Evolutionary conservation across 352 stramenopile genomes (phyloP).

Genomic region (Pythium volutum): DNA sequence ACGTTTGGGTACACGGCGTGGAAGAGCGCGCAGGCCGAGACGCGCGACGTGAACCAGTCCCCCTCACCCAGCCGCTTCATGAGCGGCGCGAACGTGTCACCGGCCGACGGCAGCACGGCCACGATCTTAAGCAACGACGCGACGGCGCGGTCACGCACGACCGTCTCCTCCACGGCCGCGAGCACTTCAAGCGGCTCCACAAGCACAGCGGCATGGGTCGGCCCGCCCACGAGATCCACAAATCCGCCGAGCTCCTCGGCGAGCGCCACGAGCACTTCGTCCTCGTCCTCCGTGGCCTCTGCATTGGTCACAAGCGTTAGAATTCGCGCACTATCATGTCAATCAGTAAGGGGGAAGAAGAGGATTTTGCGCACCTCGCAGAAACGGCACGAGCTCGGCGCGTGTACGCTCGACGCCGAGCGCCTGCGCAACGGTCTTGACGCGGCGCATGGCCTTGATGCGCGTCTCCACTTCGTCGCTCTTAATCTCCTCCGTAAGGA

Average conservation of each 20-base stretch:
- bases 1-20: slow-evolving; percentile 68
- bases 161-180: slow-evolving; percentile 91
- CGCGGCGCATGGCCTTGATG: slow-evolving; percentile 93
- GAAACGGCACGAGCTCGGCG: slow-evolving; percentile 86
- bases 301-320: neutral
- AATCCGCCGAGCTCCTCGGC: slow-evolving; percentile 89
- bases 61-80: slow-evolving; percentile 76
- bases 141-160: slow-evolving; percentile 86
- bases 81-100: slow-evolving; percentile 69
- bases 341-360: neutral
- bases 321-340: neutral
- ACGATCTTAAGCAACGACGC: slow-evolving; percentile 74
- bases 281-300: slow-evolving; percentile 90
- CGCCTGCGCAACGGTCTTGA: slow-evolving; percentile 90
- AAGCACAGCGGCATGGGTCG: slow-evolving; percentile 57
- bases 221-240: slow-evolving; percentile 84
- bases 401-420: slow-evolving; percentile 83
- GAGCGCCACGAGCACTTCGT: slow-evolving; percentile 92
- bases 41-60: slow-evolving; percentile 88
- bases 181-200: slow-evolving; percentile 91
- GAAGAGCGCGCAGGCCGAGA: slow-evolving; percentile 84
- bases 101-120: slow-evolving; percentile 54
- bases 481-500: slow-evolving; percentile 92
- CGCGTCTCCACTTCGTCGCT: slow-evolving; percentile 90
- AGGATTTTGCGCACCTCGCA: slow-evolving; percentile 41